A percentile compares a stretch with the other conserved stretches of the same genome.
These are phyloP conservation scores for Begonia masoniana DNA, from an alignment of 306 rosid genomes.

Conservation along the genomic window DNA sequence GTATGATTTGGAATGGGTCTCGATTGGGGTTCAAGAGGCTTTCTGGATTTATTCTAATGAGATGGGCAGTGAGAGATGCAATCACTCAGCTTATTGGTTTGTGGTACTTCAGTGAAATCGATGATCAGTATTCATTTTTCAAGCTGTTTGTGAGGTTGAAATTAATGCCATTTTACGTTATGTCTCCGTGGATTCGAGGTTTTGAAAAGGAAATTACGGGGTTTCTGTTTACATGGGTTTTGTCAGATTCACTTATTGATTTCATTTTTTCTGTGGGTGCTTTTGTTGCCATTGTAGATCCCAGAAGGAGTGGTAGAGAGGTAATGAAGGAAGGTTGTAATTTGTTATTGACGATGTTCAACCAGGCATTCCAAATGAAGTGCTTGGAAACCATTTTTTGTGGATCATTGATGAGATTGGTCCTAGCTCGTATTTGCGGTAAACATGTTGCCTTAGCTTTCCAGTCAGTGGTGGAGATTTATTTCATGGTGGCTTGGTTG, in stretches of 20 bases:
- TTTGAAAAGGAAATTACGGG: constrained; percentile 76
- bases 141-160: constrained; percentile 89
- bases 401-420: constrained; percentile 62
- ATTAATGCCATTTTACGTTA: constrained; percentile 88
- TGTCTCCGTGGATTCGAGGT: constrained; percentile 84
- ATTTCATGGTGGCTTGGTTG: constrained; percentile 89
- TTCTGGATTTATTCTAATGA: constrained; percentile 79
- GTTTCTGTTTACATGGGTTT: constrained; percentile 65
- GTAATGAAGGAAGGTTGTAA: constrained; percentile 82
- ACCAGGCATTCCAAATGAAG: constrained; percentile 61
- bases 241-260: constrained; percentile 59
- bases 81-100: constrained; percentile 85
- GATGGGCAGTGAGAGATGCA: constrained; percentile 98
- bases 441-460: constrained; percentile 49
- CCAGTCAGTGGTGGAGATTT: constrained; percentile 82
- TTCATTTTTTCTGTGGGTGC: constrained; percentile 82
- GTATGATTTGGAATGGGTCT: constrained; percentile 73
- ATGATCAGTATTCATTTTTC: constrained; percentile 90
- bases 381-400: constrained; percentile 68
- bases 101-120: constrained; percentile 94
- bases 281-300: constrained; percentile 85
- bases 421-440: constrained; percentile 35
- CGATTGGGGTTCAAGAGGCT: constrained; percentile 84
- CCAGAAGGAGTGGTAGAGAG: constrained; percentile 82
- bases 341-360: constrained; percentile 63